phyloP scores from a whole-genome alignment of 225 moss, liverwort and hornwort species.

The Rhytidiadelphus loreus region DNA sequence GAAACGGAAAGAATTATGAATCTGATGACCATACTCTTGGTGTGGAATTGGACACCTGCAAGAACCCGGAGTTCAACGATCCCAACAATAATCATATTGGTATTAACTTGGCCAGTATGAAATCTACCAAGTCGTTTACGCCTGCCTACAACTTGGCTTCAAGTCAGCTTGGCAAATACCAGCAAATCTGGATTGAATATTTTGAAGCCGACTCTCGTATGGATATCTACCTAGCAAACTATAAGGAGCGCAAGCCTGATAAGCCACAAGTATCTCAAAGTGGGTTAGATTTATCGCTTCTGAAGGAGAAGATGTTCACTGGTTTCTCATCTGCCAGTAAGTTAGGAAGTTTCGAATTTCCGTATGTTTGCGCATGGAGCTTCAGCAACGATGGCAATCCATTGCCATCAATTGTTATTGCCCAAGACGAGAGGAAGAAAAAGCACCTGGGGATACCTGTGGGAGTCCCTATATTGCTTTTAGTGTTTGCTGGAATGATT shows the following conservation, averaged over 20 bases:
- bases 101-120: background rate
- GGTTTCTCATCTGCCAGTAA: background rate
- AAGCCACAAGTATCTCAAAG: background rate
- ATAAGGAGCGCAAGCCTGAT: background rate
- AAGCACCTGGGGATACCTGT: background rate
- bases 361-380: background rate
- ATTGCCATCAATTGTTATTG: background rate
- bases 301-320: background rate
- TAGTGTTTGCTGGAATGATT: background rate
- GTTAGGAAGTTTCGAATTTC: too few relatives aligned
- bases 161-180: background rate
- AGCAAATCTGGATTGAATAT: background rate
- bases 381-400: background rate
- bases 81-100: background rate
- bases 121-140: background rate
- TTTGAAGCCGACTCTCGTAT: background rate
- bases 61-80: background rate
- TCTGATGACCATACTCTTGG: background rate
- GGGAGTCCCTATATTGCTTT: background rate
- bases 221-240: background rate
- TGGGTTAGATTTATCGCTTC: background rate
- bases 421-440: too few relatives aligned
- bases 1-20: accelerated
- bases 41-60: background rate
- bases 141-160: background rate